phyloP scores from a whole-genome alignment of 2,329 filamentous ascomycete genomes.

The Epichloe festucae region DNA sequence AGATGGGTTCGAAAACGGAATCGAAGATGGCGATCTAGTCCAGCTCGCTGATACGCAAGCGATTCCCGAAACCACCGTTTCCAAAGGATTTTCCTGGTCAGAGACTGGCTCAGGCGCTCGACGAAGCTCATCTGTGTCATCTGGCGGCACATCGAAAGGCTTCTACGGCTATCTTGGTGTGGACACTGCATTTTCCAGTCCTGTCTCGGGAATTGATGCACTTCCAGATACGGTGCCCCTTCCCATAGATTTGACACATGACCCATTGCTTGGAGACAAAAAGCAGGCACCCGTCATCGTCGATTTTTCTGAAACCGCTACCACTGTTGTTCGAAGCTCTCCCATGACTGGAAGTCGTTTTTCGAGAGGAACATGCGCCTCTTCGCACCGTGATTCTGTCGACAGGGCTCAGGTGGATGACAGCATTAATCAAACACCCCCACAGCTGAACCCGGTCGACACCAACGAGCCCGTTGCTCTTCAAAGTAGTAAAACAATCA shows the following conservation, averaged over 20 bases:
- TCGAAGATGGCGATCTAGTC: constrained; percentile 14
- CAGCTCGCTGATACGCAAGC: constrained; percentile 7
- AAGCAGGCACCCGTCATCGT: constrained; percentile 4
- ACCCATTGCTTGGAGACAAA: background rate
- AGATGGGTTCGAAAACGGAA: constrained; percentile 12
- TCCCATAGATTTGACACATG: background rate
- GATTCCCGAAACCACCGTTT: background rate
- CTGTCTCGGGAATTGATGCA: constrained; percentile 9
- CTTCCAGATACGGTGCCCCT: constrained; percentile 22
- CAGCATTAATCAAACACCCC: background rate
- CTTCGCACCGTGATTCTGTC: constrained; percentile 2
- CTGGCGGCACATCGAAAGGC: constrained; percentile 5
- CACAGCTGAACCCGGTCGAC: background rate
- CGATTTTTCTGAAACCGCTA: constrained; percentile 25
- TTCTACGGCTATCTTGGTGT: constrained; percentile 14
- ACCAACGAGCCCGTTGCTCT: background rate
- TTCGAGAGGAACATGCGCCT: background rate
- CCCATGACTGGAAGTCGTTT: constrained; percentile 9
- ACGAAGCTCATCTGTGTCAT: constrained; percentile 17
- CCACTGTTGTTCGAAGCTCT: constrained; percentile 20
- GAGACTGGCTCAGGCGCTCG: constrained; percentile 15
- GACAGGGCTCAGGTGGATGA: background rate
- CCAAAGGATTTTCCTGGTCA: constrained; percentile 16
- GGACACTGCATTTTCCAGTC: constrained; percentile 17
- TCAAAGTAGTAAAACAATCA: background rate